phyloP scores from a whole-genome alignment of 495 filamentous ascomycete species.

The Penicillium lagena region DNA sequence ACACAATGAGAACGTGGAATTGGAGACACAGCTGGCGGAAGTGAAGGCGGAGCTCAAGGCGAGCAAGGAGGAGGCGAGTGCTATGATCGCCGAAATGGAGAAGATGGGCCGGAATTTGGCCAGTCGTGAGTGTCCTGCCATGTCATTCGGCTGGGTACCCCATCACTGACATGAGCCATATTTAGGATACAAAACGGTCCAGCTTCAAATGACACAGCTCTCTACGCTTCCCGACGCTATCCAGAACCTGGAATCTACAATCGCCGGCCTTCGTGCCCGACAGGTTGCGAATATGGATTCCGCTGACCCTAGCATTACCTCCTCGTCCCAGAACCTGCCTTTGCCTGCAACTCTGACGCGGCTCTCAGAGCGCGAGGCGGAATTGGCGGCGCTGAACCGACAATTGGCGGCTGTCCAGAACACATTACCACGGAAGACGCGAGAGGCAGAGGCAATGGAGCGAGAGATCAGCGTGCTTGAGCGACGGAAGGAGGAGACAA shows the following conservation, averaged over 20 bases:
- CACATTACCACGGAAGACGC: slow-evolving; percentile 62
- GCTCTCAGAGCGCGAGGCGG: slow-evolving; percentile 49
- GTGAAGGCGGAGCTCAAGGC: slow-evolving; percentile 71
- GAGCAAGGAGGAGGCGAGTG: slow-evolving; percentile 73
- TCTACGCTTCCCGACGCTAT: slow-evolving; percentile 57
- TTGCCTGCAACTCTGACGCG: slow-evolving; percentile 32
- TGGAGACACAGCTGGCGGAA: slow-evolving; percentile 62
- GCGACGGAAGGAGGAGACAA: slow-evolving; percentile 58
- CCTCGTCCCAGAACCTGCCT: slow-evolving; percentile 35
- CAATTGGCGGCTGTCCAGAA: slow-evolving; percentile 60
- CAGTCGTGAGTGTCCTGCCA: slow-evolving; percentile 22
- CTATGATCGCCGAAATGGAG: slow-evolving; percentile 67
- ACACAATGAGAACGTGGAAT: slow-evolving; percentile 71
- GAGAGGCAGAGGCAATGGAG: slow-evolving; percentile 65
- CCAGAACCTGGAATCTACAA: slow-evolving; percentile 51
- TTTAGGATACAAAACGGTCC: slow-evolving; percentile 56
- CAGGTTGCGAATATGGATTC: slow-evolving; percentile 32
- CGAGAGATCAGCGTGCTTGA: slow-evolving; percentile 68
- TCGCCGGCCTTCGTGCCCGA: slow-evolving; percentile 47
- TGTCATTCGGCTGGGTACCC: not conserved
- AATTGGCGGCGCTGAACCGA: slow-evolving; percentile 58
- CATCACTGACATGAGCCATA: not conserved
- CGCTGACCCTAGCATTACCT: slow-evolving; percentile 14
- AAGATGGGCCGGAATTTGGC: slow-evolving; percentile 55
- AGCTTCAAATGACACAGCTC: slow-evolving; percentile 53